Base-by-base conservation (phyloP, 805 yeast genomes). In the Candida qinlingensis region DNA sequence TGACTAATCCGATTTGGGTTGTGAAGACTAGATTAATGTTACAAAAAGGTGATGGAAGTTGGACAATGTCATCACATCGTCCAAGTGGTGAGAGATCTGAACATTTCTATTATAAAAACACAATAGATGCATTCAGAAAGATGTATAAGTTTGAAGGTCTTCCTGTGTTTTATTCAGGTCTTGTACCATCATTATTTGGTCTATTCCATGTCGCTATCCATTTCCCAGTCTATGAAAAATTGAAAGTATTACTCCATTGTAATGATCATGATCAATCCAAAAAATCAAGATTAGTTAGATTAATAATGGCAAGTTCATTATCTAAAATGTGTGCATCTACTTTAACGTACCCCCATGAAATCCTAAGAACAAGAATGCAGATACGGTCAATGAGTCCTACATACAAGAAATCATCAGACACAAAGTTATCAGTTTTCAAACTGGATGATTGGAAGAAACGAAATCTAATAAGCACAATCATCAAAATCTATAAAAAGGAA, bases 1-100 rank as follows among this genome's bases (percentile, higher is more conserved):
- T 83, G 7, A 92, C 96, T 0, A 94, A 94, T 64, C 99, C 99
- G 9, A 87, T 92, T 11, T 94, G 99, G 99, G 98, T 94, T 41
- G 91, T 94, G 31, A 94, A 94, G 64, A 94, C 99, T 1, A 73
- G 99, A 60, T 70, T 94, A 45, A 94, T 94, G 98, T 73, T 91
- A 38, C 96, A 87, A 60, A 83, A 84, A 8, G 57, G 60, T 7
- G 53, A 49, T 34, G 59, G 56, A 9, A 49, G 38, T 10, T 50
- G 57, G 34, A 46, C 52, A n/a, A 47, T 55, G 39, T 44, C 48
- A n/a, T 34, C 46, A 10, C 42, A 46, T 35, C 45, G 40, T 13
- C 39, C 51, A n/a, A 44, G 36, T 44, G 36, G 37, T 57, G 59
- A 29, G 58, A 57, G 33, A 37, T 40, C 43, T 26, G 50, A 52